Evolutionary conservation across 805 yeast species (phyloP), one percentile per base, ranked within the genome.

Genomic region (Cyberlindnera saturnus): DNA sequence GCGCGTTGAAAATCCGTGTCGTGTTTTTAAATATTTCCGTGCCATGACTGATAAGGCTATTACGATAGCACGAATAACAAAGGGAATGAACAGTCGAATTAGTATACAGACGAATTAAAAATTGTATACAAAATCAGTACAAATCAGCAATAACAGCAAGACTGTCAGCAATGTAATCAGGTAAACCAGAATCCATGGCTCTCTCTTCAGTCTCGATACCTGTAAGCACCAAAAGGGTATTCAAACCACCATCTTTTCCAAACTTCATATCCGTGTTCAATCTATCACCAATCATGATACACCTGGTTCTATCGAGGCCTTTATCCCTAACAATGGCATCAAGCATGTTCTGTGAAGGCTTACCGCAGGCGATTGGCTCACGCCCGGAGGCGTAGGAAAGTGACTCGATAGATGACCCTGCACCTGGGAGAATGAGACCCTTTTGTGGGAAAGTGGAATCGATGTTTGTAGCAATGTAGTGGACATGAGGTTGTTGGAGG

Each of bases 211-310:
- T 79, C 59, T 90, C 96, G 47, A 93, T 89, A 36, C 99, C 99
- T 2, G 95, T 85, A 43, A 93, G 73, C 3, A 93, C 99, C 53
- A 93, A 69, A 44, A 93, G 64, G 2, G 98, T 90, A 41, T 82
- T 43, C 82, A 93, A 71, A 1, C 93, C 93, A 41, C 96, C 96
- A 45, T 81, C 82, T 43, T 77, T 71, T 36, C 98, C 99, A 63
- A 93, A 93, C 58, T 75, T 77, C 81, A 93, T 91, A 57, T 93
- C 99, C 0, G 99, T 93, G 62, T 93, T 91, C 46, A 93, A 70
- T 51, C 99, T 74, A 61, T 93, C 99, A 17, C 99, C 99, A 45
- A 93, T 78, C 98, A 93, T 93, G 51, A 91, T 74, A 11, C 95
- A 82, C 45, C 77, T 73, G 4, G 65, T 50, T 41, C 79, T 76